Conservation (phyloP, 257 asterid genomes). For the Solanum sitiens region DNA sequence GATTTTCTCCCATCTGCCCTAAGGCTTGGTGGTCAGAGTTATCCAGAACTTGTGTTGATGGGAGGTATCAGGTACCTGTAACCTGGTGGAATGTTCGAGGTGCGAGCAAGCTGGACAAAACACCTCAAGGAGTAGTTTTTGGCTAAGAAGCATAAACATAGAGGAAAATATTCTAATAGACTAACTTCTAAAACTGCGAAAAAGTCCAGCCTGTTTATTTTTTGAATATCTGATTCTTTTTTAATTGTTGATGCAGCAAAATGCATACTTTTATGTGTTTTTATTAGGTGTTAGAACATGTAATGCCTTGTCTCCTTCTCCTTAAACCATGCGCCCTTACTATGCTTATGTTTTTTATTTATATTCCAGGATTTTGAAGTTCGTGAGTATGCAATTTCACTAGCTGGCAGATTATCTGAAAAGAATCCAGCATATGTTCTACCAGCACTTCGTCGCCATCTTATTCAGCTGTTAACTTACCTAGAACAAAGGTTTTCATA, state of each 20-base stretch:
- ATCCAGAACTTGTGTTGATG: background rate
- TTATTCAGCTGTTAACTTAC: constrained; percentile 88
- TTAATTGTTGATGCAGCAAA: background rate
- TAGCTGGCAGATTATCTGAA: constrained; percentile 96
- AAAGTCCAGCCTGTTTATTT: background rate
- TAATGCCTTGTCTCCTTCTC: background rate
- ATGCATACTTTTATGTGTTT: background rate
- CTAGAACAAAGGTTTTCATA: constrained; percentile 74
- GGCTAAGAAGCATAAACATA: background rate
- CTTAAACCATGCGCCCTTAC: background rate
- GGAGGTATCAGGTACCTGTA: background rate
- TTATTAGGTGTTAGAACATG: background rate
- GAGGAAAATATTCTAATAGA: background rate
- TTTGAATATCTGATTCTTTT: background rate
- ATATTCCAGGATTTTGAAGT: constrained; percentile 68
- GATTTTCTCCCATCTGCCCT: background rate
- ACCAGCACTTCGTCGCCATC: constrained; percentile 99
- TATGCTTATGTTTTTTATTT: background rate
- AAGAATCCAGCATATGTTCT: constrained; percentile 98
- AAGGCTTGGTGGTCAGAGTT: background rate
- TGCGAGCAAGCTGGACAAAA: background rate
- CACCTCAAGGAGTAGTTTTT: background rate
- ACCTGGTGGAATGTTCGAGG: background rate
- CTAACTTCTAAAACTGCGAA: background rate
- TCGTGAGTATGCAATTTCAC: constrained; percentile 83